These are phyloP conservation scores for Diplodia sapinea DNA, from an alignment of 2,329 filamentous ascomycete genomes.

Conservation along the genomic window DNA sequence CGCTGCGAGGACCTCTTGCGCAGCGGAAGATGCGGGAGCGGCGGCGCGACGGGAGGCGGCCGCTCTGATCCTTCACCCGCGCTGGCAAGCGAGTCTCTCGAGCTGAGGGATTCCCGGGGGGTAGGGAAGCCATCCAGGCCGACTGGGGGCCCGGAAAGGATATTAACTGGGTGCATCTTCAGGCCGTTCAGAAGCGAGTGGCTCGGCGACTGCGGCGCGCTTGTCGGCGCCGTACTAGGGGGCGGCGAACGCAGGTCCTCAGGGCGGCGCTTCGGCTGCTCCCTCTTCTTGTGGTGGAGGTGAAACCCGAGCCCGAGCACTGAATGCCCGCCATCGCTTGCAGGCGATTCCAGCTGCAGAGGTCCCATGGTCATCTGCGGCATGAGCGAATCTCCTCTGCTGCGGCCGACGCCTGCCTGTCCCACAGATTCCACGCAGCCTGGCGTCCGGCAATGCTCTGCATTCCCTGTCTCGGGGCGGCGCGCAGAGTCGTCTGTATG, in stretches of 20 bases:
- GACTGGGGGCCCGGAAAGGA: slow-evolving; percentile 22
- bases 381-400: slow-evolving; percentile 16
- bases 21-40: slow-evolving; percentile 46
- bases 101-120: slow-evolving; percentile 23
- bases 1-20: slow-evolving; percentile 45
- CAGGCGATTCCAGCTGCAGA: slow-evolving; percentile 19
- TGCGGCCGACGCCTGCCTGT: slow-evolving; percentile 26
- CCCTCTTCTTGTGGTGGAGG: slow-evolving; percentile 24
- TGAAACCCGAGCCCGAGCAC: slow-evolving; percentile 8
- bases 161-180: slow-evolving; percentile 29
- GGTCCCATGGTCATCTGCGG: slow-evolving; percentile 29
- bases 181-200: slow-evolving; percentile 27
- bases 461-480: slow-evolving; percentile 22
- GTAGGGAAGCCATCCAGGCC: slow-evolving; percentile 3
- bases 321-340: slow-evolving; percentile 16
- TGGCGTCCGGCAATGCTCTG: slow-evolving; percentile 30
- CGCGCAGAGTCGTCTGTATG: not conserved
- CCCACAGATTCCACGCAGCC: slow-evolving; percentile 22
- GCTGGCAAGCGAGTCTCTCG: slow-evolving; percentile 26
- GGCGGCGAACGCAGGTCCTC: slow-evolving; percentile 20
- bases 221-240: slow-evolving; percentile 19
- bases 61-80: slow-evolving; percentile 22
- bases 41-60: slow-evolving; percentile 32
- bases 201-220: slow-evolving; percentile 30
- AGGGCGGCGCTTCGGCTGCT: slow-evolving; percentile 27